Conservation (phyloP, 1,284 basidiomycete species). For the Polyporus tsugae region DNA sequence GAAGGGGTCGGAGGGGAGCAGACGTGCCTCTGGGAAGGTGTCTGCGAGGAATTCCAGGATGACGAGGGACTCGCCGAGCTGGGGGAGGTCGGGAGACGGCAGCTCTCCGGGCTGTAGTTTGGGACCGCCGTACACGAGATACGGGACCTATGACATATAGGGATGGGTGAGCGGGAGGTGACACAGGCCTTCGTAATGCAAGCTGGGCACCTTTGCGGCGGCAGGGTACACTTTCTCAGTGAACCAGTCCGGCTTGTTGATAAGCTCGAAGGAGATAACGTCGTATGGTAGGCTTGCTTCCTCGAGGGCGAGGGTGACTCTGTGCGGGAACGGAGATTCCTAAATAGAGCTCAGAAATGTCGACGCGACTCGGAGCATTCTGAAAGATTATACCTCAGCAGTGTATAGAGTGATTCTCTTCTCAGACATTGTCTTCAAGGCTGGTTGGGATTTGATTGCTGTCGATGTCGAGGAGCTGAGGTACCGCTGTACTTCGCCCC, state of each 20-base stretch:
- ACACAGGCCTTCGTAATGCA: background rate
- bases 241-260: constrained; percentile 49
- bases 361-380: background rate
- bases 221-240: constrained; percentile 49
- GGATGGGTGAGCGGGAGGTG: background rate
- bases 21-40: constrained; percentile 50
- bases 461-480: background rate
- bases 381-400: background rate
- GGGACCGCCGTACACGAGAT: constrained; percentile 63
- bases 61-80: constrained; percentile 61
- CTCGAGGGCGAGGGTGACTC: constrained; percentile 15
- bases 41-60: constrained; percentile 70
- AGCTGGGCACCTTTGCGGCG: constrained; percentile 56
- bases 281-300: constrained; percentile 32
- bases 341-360: background rate
- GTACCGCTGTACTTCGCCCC: background rate
- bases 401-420: background rate
- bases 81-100: constrained; percentile 62
- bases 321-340: constrained; percentile 6
- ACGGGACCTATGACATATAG: constrained; percentile 47
- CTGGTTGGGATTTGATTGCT: background rate
- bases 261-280: constrained; percentile 30
- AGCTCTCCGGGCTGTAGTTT: constrained; percentile 53
- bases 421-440: background rate
- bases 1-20: constrained; percentile 64